Percentiles rank a stretch among this genome's conserved stretches.
phyloP scores from a whole-genome alignment of 179 eudicot genomes.

The Spinacia oleracea region DNA sequence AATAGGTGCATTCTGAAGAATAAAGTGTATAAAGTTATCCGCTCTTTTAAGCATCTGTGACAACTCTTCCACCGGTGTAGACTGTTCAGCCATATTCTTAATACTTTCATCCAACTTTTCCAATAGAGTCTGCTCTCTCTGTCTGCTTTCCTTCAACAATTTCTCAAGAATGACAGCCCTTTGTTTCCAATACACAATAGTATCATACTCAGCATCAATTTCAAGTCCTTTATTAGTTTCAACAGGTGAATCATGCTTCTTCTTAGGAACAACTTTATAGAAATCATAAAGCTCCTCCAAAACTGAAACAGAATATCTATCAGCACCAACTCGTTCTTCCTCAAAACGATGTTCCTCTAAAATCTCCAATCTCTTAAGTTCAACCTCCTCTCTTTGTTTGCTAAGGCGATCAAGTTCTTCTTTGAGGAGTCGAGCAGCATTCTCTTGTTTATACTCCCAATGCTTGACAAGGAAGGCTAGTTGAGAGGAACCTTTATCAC shows the following conservation, averaged over 20 bases:
- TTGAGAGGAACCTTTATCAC: slow-evolving; percentile 82
- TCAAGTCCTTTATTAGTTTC: slow-evolving; percentile 46
- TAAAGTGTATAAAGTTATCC: slow-evolving; percentile 82
- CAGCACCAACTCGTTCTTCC: slow-evolving; percentile 45
- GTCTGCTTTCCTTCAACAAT: slow-evolving; percentile 66
- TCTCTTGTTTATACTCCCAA: slow-evolving; percentile 84
- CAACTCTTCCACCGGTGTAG: slow-evolving; percentile 81
- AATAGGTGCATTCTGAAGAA: slow-evolving; percentile 93
- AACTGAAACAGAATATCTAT: slow-evolving; percentile 58
- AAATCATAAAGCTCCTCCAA: slow-evolving; percentile 58
- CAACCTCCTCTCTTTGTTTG: slow-evolving; percentile 76
- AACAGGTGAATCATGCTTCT: slow-evolving; percentile 43
- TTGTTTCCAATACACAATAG: slow-evolving; percentile 74
- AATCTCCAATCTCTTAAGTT: slow-evolving; percentile 74
- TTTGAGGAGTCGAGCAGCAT: slow-evolving; percentile 68
- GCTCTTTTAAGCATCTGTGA: slow-evolving; percentile 80
- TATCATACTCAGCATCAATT: slow-evolving; percentile 70
- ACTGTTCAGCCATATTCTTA: slow-evolving; percentile 68
- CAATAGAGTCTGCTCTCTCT: slow-evolving; percentile 60
- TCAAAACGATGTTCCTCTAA: slow-evolving; percentile 82
- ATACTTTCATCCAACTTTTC: slow-evolving; percentile 73
- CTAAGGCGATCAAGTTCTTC: slow-evolving; percentile 75
- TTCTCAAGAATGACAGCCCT: slow-evolving; percentile 55
- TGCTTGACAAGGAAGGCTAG: slow-evolving; percentile 61
- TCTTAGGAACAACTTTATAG: slow-evolving; percentile 55